These are phyloP conservation scores for Mycena chlorophos DNA, from an alignment of 768 basidiomycete genomes.

Conservation along the genomic window DNA sequence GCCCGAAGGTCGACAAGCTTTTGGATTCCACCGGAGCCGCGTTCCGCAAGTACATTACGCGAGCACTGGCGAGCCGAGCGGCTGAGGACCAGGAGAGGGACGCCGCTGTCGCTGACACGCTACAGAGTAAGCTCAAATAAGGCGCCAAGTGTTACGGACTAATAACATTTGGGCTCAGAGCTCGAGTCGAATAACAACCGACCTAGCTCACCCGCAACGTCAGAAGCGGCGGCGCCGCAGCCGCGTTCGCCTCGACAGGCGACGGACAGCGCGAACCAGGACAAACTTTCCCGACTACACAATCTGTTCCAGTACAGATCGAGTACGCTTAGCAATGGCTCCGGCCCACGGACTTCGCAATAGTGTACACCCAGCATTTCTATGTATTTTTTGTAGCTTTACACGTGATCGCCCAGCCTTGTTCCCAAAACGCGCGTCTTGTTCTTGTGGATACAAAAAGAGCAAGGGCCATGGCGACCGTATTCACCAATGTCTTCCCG, in stretches of 20 bases:
- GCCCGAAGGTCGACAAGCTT: constrained; percentile 80
- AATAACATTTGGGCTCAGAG: constrained; percentile 37
- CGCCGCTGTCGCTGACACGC: constrained; percentile 77
- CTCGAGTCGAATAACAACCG: constrained; percentile 62
- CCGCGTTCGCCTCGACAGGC: constrained; percentile 38
- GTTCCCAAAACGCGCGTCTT: background rate
- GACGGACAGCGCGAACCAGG: constrained; percentile 47
- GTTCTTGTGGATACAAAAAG: background rate
- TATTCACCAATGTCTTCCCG: constrained; percentile 26
- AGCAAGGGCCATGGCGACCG: background rate
- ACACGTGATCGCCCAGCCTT: background rate
- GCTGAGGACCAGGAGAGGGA: constrained; percentile 82
- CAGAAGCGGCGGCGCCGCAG: constrained; percentile 29
- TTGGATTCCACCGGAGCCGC: constrained; percentile 86
- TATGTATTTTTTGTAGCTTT: constrained; percentile 10
- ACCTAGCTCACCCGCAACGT: constrained; percentile 32
- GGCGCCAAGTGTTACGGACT: background rate
- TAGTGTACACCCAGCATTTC: constrained; percentile 9
- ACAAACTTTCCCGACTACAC: constrained; percentile 73
- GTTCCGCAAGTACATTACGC: constrained; percentile 88
- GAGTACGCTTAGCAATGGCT: constrained; percentile 56
- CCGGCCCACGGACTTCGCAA: constrained; percentile 31
- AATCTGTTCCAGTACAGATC: constrained; percentile 83
- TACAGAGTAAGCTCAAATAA: constrained; percentile 55
- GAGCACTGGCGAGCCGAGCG: constrained; percentile 85